Evolutionary conservation across 2,329 filamentous ascomycete species (phyloP).

Genomic region (Cladophialophora immunda): DNA sequence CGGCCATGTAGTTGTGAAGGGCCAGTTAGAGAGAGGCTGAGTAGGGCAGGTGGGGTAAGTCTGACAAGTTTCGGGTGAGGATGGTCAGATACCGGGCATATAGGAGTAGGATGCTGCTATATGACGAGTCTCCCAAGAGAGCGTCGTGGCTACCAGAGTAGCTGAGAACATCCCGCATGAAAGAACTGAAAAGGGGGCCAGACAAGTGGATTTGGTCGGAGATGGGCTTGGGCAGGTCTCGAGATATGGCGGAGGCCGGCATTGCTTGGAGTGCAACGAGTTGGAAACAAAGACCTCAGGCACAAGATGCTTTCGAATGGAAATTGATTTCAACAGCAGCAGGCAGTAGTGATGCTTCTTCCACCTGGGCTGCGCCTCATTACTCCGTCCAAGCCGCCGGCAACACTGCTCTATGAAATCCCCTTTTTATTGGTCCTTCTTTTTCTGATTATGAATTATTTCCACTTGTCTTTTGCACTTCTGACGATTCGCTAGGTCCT

Average conservation of each 20-base stretch:
- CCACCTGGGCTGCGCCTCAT: neutral
- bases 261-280: neutral
- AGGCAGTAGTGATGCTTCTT: neutral
- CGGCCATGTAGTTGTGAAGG: neutral
- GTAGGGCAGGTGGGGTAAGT: neutral
- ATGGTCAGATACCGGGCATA: too few species aligned
- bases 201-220: neutral
- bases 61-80: neutral
- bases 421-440: neutral
- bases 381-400: neutral
- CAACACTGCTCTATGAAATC: neutral
- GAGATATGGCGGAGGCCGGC: neutral
- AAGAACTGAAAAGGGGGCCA: neutral
- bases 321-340: neutral
- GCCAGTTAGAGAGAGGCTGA: neutral
- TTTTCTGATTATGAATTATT: slow-evolving; percentile 1
- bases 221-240: neutral
- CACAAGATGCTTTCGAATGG: neutral
- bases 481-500: neutral
- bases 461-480: too few species aligned
- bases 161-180: neutral
- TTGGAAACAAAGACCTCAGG: neutral
- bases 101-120: neutral
- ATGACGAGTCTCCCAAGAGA: neutral
- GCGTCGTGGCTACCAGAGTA: neutral